Evolutionary conservation across 352 stramenopile species (phyloP).

Genomic region (Phytophthora rubi): DNA sequence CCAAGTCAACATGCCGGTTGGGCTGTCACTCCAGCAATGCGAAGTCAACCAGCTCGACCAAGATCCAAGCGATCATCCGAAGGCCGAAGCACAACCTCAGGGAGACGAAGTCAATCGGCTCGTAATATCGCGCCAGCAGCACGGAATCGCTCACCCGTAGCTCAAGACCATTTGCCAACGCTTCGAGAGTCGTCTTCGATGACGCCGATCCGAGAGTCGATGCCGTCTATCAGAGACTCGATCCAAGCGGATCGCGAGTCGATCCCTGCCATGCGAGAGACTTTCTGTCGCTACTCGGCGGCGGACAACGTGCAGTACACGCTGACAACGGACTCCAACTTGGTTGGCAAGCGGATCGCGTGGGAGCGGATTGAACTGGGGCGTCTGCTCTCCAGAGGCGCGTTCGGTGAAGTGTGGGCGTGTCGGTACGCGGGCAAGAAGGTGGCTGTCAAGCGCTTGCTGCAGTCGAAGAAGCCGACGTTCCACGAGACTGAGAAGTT

Average conservation of each 20-base stretch:
- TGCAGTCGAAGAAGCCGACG: constrained; percentile 44
- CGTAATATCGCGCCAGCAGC: constrained; percentile 3
- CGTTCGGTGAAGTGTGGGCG: constrained; percentile 65
- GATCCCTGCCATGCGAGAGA: constrained; percentile 35
- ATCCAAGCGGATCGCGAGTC: constrained; percentile 33
- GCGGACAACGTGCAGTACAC: constrained; percentile 37
- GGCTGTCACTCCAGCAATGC: neutral
- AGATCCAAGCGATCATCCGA: constrained; percentile 2
- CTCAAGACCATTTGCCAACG: constrained; percentile 25
- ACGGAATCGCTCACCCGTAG: neutral
- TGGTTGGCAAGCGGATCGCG: constrained; percentile 42
- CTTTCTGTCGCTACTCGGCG: constrained; percentile 34
- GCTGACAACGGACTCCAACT: constrained; percentile 44
- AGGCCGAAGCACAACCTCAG: constrained; percentile 4
- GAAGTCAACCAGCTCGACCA: neutral
- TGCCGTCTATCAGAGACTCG: constrained; percentile 31
- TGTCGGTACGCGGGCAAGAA: constrained; percentile 43
- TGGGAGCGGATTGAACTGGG: constrained; percentile 54
- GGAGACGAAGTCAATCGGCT: constrained; percentile 13
- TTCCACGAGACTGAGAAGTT: constrained; percentile 55
- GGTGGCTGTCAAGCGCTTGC: constrained; percentile 60
- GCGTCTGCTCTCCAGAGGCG: constrained; percentile 44
- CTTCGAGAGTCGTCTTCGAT: constrained; percentile 26
- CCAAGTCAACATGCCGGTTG: constrained; percentile 3
- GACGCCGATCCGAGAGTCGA: constrained; percentile 14